phyloP scores from a whole-genome alignment of 441 rosid species.

The Gossypium schwendimanii region DNA sequence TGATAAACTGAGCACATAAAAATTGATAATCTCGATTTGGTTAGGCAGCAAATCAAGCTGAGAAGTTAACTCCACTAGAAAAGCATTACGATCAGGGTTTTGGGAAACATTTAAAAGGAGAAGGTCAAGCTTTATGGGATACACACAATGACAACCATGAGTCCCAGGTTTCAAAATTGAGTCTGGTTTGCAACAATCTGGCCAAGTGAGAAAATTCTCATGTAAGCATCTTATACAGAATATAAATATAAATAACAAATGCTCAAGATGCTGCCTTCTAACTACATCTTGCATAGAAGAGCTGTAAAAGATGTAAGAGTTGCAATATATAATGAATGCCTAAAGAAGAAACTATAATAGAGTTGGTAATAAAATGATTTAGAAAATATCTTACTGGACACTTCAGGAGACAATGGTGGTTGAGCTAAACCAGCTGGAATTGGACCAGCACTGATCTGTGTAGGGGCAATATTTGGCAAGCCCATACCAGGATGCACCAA shows the following conservation, averaged over 20 bases:
- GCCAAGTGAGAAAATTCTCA: constrained; percentile 16
- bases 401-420: constrained; percentile 72
- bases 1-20: constrained; percentile 58
- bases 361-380: constrained; percentile 1
- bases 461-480: constrained; percentile 61
- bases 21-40: constrained; percentile 79
- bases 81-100: constrained; percentile 53
- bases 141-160: constrained; percentile 76
- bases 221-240: constrained; percentile 13
- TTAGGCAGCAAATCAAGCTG: constrained; percentile 66
- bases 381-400: constrained; percentile 44
- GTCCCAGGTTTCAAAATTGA: constrained; percentile 69
- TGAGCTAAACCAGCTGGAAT: constrained; percentile 52
- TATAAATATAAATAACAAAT: neutral
- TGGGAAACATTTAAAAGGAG: constrained; percentile 78
- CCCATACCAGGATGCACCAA: constrained; percentile 49
- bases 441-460: constrained; percentile 42
- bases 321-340: neutral
- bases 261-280: neutral
- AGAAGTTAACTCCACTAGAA: constrained; percentile 60
- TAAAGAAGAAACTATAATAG: neutral
- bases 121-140: constrained; percentile 92
- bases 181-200: constrained; percentile 80
- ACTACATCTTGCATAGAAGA: neutral
- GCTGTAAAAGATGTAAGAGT: neutral